Percentiles rank a stretch among this genome's conserved stretches.
These are phyloP conservation scores for Pythium myriotylum DNA, from an alignment of 352 stramenopile genomes.

Conservation along the genomic window DNA sequence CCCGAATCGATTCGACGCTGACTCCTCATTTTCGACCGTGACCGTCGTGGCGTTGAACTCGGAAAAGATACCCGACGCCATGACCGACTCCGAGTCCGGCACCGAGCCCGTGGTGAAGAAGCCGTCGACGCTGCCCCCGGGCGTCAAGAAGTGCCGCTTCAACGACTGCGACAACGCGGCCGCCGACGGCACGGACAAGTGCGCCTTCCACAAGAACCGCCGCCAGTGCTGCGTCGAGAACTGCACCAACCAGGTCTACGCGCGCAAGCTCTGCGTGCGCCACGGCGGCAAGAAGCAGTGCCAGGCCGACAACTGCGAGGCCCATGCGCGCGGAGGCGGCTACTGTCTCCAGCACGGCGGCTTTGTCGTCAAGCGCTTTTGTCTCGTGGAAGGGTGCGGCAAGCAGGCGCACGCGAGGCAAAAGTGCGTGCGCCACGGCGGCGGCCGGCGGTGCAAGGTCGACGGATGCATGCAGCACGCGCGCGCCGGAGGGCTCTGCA, in stretches of 20 bases:
- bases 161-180: conserved; percentile 81
- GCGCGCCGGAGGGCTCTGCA: conserved; percentile 67
- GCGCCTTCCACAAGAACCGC: conserved; percentile 84
- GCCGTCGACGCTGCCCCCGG: conserved; percentile 21
- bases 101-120: conserved; percentile 20
- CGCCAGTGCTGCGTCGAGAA: conserved; percentile 78
- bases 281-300: conserved; percentile 84
- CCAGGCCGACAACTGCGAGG: conserved; percentile 72
- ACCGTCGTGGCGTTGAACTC: conserved; percentile 23
- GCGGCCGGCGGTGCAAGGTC: conserved; percentile 68
- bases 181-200: conserved; percentile 75
- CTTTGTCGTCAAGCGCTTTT: conserved; percentile 85
- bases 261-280: conserved; percentile 79
- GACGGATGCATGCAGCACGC: conserved; percentile 78
- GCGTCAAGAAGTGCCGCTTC: conserved; percentile 70
- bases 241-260: conserved; percentile 86
- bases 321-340: conserved; percentile 66
- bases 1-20: neutral
- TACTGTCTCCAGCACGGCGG: conserved; percentile 82
- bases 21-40: conserved; percentile 5
- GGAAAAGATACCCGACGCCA: conserved; percentile 10
- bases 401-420: conserved; percentile 79
- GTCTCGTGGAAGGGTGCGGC: conserved; percentile 76
- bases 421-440: conserved; percentile 77
- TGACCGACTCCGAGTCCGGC: conserved; percentile 22